These are phyloP conservation scores for Inga laurina DNA, from an alignment of 306 rosid genomes.

Conservation along the genomic window DNA sequence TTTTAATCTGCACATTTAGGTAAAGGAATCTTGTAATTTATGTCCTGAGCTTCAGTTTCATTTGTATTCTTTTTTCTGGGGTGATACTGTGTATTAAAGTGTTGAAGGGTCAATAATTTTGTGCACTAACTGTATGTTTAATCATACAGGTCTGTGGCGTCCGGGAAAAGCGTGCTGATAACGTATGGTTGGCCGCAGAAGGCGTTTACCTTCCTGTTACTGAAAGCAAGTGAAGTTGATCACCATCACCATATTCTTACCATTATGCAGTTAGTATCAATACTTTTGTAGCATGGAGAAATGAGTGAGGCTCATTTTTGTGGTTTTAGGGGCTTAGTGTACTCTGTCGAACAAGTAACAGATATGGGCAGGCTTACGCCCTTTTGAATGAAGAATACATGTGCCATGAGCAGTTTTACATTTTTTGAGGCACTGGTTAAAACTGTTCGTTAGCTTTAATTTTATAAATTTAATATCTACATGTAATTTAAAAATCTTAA, in stretches of 20 bases:
- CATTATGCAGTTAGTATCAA: conserved; percentile 16
- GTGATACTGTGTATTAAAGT: not conserved
- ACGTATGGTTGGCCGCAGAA: conserved; percentile 94
- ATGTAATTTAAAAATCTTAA: too few relatives aligned
- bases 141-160: conserved; percentile 76
- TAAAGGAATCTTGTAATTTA: not conserved
- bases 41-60: not conserved
- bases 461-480: not conserved
- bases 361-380: conserved; percentile 30
- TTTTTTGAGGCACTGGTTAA: not conserved
- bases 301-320: conserved; percentile 36
- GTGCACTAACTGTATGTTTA: conserved; percentile 12
- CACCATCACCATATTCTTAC: not conserved
- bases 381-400: conserved; percentile 25
- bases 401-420: not conserved
- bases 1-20: not conserved
- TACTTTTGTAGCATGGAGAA: conserved; percentile 18
- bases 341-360: conserved; percentile 21
- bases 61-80: not conserved
- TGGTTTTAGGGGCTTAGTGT: conserved; percentile 17
- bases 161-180: conserved; percentile 87
- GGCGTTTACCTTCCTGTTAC: conserved; percentile 88
- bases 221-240: conserved; percentile 60
- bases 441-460: not conserved
- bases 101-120: not conserved